A percentile compares a stretch with the other conserved stretches of the same genome.
Evolutionary conservation across 2,329 filamentous ascomycete genomes (phyloP).

Genomic region (Diaporthe australafricana): DNA sequence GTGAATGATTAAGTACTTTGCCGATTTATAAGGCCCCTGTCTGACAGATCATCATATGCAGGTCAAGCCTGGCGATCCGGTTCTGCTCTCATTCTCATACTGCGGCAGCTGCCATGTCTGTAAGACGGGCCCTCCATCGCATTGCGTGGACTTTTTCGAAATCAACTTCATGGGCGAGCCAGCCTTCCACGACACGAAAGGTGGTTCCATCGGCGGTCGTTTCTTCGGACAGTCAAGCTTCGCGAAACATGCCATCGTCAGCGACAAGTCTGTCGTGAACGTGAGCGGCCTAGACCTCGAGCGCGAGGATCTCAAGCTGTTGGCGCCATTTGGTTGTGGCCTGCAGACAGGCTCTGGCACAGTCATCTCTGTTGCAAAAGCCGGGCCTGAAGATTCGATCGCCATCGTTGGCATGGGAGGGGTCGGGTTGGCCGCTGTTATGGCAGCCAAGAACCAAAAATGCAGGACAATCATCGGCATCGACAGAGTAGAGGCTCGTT

Average conservation of each 20-base stretch:
- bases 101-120: slow-evolving; percentile 61
- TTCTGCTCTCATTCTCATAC: slow-evolving; percentile 60
- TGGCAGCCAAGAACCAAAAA: slow-evolving; percentile 37
- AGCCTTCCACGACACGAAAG: slow-evolving; percentile 54
- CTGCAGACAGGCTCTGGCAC: slow-evolving; percentile 49
- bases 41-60: background rate
- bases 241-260: slow-evolving; percentile 46
- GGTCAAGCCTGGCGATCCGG: slow-evolving; percentile 55
- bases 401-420: slow-evolving; percentile 47
- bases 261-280: slow-evolving; percentile 46
- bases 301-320: slow-evolving; percentile 41
- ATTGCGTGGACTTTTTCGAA: slow-evolving; percentile 60
- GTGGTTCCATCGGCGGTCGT: slow-evolving; percentile 46
- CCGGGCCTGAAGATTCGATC: slow-evolving; percentile 39
- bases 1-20: background rate
- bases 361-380: slow-evolving; percentile 45
- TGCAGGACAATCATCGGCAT: slow-evolving; percentile 51
- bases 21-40: no score
- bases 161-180: slow-evolving; percentile 64
- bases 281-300: slow-evolving; percentile 29
- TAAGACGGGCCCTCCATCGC: slow-evolving; percentile 55
- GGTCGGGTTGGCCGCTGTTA: slow-evolving; percentile 39
- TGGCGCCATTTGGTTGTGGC: slow-evolving; percentile 48
- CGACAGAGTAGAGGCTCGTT: slow-evolving; percentile 55
- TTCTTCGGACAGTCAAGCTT: slow-evolving; percentile 52